Conservation (phyloP, 2,329 filamentous ascomycete species). For the Claviceps arundinis region DNA sequence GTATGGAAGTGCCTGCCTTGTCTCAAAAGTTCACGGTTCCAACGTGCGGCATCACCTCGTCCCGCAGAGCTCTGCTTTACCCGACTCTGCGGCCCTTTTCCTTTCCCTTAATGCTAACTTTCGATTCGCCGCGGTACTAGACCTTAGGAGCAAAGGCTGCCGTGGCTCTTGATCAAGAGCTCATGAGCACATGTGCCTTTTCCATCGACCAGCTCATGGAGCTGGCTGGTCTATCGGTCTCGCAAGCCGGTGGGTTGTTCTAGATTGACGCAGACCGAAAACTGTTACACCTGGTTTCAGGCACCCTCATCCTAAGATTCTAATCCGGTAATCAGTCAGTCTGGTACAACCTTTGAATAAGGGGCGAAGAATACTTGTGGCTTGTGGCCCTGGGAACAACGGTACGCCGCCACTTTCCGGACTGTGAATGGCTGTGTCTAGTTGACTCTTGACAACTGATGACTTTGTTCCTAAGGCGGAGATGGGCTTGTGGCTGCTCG, state of each 20-base stretch:
- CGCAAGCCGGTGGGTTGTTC: conserved; percentile 57
- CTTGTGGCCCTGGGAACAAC: conserved; percentile 77
- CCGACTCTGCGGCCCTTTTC: no score
- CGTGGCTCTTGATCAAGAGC: conserved; percentile 77
- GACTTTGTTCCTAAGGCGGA: conserved; percentile 45
- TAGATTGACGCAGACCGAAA: neutral
- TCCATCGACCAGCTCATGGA: conserved; percentile 97
- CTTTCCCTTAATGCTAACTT: neutral
- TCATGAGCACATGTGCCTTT: conserved; percentile 82
- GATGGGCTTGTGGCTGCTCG: conserved; percentile 90
- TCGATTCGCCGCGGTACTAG: conserved; percentile 27
- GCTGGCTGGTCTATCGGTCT: conserved; percentile 81
- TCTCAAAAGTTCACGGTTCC: neutral
- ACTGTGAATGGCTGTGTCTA: neutral
- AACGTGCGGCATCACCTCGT: no score
- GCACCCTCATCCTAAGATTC: neutral
- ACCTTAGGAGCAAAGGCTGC: conserved; percentile 81
- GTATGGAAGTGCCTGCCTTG: neutral
- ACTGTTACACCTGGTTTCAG: no score
- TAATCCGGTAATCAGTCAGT: conserved; percentile 46
- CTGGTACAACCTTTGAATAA: conserved; percentile 62
- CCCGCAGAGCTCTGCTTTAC: no score
- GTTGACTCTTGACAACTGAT: neutral
- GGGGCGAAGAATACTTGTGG: conserved; percentile 65
- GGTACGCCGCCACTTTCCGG: conserved; percentile 25